A percentile compares a stretch with the other conserved stretches of the same genome.
Evolutionary conservation across 345 rosid species (phyloP).

Genomic region (Carallia pectinifolia): DNA sequence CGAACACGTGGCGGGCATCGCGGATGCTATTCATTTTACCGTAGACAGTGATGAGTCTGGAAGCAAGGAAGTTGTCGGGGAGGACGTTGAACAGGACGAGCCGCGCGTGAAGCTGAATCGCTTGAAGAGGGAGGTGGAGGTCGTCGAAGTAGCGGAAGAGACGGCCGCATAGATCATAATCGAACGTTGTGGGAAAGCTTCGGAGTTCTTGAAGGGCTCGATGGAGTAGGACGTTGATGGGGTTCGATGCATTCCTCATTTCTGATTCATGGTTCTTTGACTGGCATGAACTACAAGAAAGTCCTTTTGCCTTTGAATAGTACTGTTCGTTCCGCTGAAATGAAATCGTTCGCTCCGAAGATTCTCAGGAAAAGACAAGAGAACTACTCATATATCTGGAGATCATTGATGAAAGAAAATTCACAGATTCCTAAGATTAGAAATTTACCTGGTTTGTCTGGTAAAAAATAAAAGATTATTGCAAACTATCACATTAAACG

Average conservation of each 20-base stretch:
- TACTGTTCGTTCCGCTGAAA: no score
- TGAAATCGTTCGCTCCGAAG: no score
- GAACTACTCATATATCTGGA: no score
- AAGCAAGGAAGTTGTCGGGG: slow-evolving; percentile 71
- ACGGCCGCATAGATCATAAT: slow-evolving; percentile 59
- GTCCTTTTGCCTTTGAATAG: no score
- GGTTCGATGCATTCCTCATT: not conserved
- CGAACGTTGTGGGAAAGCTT: slow-evolving; percentile 28
- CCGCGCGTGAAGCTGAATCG: slow-evolving; percentile 77
- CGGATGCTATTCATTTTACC: slow-evolving; percentile 35
- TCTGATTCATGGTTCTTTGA: not conserved
- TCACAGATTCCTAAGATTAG: no score
- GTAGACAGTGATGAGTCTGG: slow-evolving; percentile 60
- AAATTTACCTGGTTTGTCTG: no score
- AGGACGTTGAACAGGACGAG: slow-evolving; percentile 45
- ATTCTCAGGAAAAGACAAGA: no score
- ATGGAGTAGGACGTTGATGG: not conserved
- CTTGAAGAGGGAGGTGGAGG: slow-evolving; percentile 53
- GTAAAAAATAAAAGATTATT: no score
- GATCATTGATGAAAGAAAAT: no score
- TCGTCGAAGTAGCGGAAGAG: slow-evolving; percentile 60
- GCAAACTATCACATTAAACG: no score
- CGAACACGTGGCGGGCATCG: slow-evolving; percentile 66
- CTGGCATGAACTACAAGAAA: no score
- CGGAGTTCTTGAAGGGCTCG: not conserved